Conservation (phyloP, 1,139 yeast species). For the Saccharomycopsis hybrid region DNA sequence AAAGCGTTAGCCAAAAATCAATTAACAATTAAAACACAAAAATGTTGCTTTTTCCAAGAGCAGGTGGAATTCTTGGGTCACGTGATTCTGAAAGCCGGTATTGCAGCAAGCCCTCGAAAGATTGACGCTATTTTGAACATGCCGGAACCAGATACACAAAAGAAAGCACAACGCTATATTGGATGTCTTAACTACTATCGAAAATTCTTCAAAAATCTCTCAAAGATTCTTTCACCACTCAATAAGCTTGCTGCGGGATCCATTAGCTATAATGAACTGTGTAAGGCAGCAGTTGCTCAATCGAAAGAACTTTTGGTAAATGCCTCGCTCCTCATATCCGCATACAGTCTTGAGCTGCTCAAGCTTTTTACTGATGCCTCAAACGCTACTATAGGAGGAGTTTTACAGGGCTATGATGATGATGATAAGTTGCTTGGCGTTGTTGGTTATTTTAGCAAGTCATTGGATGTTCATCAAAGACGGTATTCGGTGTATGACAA, state of each 20-base stretch:
- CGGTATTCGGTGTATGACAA: background rate
- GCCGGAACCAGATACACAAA: background rate
- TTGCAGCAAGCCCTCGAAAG: background rate
- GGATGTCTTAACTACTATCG: background rate
- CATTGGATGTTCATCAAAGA: background rate
- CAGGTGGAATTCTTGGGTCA: background rate
- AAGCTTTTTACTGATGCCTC: background rate
- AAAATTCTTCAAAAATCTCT: background rate
- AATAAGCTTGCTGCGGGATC: background rate
- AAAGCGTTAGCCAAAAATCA: background rate
- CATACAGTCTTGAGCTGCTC: background rate
- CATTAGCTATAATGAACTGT: background rate
- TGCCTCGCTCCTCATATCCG: background rate
- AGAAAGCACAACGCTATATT: background rate
- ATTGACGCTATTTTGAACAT: background rate
- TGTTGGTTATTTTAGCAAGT: background rate
- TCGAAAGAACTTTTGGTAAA: background rate
- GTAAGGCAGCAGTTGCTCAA: background rate
- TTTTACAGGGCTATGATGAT: background rate
- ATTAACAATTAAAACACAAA: background rate
- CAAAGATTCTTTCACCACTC: background rate
- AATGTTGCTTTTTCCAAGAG: background rate
- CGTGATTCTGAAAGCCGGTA: background rate
- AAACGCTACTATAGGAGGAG: background rate
- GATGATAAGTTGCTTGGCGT: background rate